These are phyloP conservation scores for Colletotrichum echinochloae DNA, from an alignment of 2,329 filamentous ascomycete species.

Conservation along the genomic window DNA sequence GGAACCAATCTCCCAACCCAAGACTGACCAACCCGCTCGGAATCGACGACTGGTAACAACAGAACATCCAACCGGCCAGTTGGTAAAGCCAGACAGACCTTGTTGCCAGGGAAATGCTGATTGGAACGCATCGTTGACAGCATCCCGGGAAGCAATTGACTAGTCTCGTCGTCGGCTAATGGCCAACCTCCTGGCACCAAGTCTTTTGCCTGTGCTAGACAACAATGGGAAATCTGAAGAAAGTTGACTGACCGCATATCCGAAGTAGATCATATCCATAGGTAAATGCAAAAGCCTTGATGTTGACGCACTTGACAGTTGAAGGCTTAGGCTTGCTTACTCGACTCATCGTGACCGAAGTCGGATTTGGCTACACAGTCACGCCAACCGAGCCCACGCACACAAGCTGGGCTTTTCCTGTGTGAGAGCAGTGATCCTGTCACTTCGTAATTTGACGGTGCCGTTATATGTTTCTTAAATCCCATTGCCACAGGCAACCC, in stretches of 20 bases:
- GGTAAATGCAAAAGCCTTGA: background rate
- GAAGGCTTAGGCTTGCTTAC: too few species aligned
- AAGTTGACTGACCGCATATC: background rate
- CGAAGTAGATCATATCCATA: too few species aligned
- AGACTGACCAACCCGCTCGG: background rate
- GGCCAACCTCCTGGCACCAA: background rate
- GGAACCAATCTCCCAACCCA: too few species aligned
- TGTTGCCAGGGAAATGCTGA: background rate
- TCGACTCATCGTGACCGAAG: background rate
- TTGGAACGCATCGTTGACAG: constrained; percentile 13
- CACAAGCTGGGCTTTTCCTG: background rate
- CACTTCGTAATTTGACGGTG: background rate
- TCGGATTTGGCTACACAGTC: background rate
- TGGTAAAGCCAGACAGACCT: constrained; percentile 4
- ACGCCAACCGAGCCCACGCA: background rate
- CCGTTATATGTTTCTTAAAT: background rate
- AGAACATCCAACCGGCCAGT: background rate
- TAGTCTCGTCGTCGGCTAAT: background rate
- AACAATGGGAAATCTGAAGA: background rate
- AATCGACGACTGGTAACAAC: background rate
- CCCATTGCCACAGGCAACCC: too few species aligned
- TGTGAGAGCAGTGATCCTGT: background rate
- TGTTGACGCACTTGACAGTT: background rate
- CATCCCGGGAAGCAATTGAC: background rate
- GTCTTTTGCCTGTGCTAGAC: background rate